A percentile compares a stretch with the other conserved stretches of the same genome.
Conservation (phyloP, 371 early-diverging fungal species). For the Mucor sp. region DNA sequence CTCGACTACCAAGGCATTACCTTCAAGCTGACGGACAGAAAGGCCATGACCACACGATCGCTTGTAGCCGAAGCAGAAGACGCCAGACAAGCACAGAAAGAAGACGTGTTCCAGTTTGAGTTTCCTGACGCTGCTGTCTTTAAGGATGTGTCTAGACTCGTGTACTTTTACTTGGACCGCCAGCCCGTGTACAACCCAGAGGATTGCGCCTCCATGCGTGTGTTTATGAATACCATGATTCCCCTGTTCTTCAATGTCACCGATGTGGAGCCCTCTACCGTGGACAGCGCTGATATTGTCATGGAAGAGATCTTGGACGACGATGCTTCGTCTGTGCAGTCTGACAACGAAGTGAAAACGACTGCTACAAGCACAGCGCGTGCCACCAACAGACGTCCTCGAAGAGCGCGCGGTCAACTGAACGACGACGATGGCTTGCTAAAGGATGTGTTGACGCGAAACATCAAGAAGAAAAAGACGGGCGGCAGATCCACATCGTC, state of each 20-base stretch:
- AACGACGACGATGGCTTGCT: constrained; percentile 19
- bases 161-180: constrained; percentile 54
- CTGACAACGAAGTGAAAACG: not conserved
- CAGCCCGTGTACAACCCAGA: constrained; percentile 51
- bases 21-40: constrained; percentile 88
- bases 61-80: constrained; percentile 86
- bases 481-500: not conserved
- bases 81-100: constrained; percentile 45
- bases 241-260: constrained; percentile 71
- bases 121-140: constrained; percentile 67
- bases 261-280: constrained; percentile 28
- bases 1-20: constrained; percentile 92
- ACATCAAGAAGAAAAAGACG: constrained; percentile 8
- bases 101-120: not conserved
- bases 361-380: not conserved
- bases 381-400: not conserved
- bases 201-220: constrained; percentile 73
- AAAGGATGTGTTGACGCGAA: constrained; percentile 28
- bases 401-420: not conserved
- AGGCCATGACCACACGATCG: constrained; percentile 73
- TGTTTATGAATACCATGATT: constrained; percentile 73
- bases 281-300: constrained; percentile 35
- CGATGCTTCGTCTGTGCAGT: constrained; percentile 23
- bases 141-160: constrained; percentile 66
- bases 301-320: constrained; percentile 41